Evolutionary conservation across 139 green algal species (phyloP).

Genomic region (Chlorokybus atmophyticus): DNA sequence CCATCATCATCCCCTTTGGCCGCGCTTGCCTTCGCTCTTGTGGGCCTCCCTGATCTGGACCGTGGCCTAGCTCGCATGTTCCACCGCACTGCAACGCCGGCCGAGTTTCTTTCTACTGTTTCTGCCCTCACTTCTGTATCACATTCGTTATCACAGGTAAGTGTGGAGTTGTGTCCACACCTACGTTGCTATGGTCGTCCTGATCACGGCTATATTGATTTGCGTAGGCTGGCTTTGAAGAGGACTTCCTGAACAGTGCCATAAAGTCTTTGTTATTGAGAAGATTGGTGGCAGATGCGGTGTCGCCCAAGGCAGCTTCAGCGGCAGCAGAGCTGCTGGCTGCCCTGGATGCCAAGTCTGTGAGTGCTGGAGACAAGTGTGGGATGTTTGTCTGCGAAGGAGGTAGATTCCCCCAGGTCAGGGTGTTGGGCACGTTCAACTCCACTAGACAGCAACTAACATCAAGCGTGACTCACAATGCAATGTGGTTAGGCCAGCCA

Average conservation of each 20-base stretch:
- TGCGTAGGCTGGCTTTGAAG: no score
- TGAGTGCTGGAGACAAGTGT: conserved; percentile 28
- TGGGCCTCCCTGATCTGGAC: conserved; percentile 56
- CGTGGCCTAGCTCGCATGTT: conserved; percentile 50
- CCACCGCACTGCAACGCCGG: conserved; percentile 53
- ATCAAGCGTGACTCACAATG: background rate
- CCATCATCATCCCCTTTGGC: no score
- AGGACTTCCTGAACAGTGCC: no score
- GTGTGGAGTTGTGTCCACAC: no score
- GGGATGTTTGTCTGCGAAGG: conserved; percentile 19
- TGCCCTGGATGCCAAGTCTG: conserved; percentile 33
- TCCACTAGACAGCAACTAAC: background rate
- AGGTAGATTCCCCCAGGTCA: conserved; percentile 29
- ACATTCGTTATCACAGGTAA: no score
- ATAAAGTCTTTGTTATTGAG: conserved; percentile 10
- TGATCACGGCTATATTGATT: no score
- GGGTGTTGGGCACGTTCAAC: background rate
- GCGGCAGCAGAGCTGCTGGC: conserved; percentile 28
- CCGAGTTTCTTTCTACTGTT: conserved; percentile 51
- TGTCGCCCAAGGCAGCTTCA: conserved; percentile 15
- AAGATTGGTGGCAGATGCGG: conserved; percentile 7
- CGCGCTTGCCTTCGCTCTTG: no score
- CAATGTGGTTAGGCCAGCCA: no score
- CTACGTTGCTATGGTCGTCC: no score
- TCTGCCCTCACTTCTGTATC: no score